Evolutionary conservation across 495 filamentous ascomycete species (phyloP).

Genomic region (Xanthoparmelia taractica): DNA sequence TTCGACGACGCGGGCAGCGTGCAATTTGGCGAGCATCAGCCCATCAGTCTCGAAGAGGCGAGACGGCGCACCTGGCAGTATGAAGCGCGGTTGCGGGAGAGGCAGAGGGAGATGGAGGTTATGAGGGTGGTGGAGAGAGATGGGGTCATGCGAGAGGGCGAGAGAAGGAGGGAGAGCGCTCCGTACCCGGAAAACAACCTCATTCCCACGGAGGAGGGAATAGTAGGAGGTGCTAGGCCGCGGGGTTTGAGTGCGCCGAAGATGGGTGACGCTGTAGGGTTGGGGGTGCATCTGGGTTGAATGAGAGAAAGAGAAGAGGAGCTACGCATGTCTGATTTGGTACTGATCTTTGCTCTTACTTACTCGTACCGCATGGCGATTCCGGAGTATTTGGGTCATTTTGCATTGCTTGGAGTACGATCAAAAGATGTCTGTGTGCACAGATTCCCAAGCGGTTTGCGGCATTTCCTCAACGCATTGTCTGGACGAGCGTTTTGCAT

Average conservation of each 20-base stretch:
- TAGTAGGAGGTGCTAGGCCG: conserved; percentile 5
- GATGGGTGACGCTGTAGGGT: conserved; percentile 4
- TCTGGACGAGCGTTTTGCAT: too few relatives aligned
- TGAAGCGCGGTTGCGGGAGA: conserved; percentile 4
- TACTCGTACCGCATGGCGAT: too few relatives aligned
- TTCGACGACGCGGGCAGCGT: conserved; percentile 19
- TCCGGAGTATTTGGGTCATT: too few relatives aligned
- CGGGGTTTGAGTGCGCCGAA: conserved; percentile 8
- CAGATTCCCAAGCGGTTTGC: too few relatives aligned
- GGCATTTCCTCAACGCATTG: too few relatives aligned
- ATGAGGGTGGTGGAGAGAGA: conserved; percentile 1
- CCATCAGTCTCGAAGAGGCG: conserved; percentile 21
- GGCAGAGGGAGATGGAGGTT: conserved; percentile 7
- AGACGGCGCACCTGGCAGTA: conserved; percentile 13
- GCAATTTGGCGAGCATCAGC: conserved; percentile 23
- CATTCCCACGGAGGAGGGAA: conserved; percentile 20
- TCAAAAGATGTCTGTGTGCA: too few relatives aligned
- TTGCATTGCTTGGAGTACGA: too few relatives aligned
- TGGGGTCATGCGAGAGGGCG: not conserved
- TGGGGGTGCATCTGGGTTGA: conserved; percentile 4
- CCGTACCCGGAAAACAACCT: conserved; percentile 23
- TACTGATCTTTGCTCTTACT: not conserved
- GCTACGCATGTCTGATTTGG: not conserved
- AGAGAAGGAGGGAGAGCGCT: conserved; percentile 6
- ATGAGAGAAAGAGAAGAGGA: not conserved